Conservation (phyloP, 176 grass and related monocot genomes). For the Oryza brachyantha region DNA sequence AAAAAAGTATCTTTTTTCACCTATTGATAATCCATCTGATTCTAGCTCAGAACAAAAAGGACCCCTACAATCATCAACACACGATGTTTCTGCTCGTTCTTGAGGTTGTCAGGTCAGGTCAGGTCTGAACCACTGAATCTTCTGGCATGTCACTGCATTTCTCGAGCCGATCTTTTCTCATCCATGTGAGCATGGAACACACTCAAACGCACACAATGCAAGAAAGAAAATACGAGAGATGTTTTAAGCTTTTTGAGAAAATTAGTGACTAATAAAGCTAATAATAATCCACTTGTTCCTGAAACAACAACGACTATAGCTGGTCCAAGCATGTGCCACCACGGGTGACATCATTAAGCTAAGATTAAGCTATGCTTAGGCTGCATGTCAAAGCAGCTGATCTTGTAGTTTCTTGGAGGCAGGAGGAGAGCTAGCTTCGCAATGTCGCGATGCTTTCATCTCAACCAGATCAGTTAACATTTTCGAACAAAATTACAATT, state of each 20-base stretch:
- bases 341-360: neutral
- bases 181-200: neutral
- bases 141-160: neutral
- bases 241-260: neutral
- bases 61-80: neutral
- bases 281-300: neutral
- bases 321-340: neutral
- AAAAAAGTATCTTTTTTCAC: neutral
- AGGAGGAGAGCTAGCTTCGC: neutral
- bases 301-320: neutral
- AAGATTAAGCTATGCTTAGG: slow-evolving; percentile 15
- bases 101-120: too few relatives aligned
- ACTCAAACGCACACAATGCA: neutral
- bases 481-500: neutral
- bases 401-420: slow-evolving; percentile 26
- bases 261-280: neutral
- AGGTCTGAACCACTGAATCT: too few relatives aligned
- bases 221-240: too few relatives aligned
- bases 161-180: neutral
- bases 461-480: neutral
- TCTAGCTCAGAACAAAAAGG: neutral
- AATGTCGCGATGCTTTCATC: slow-evolving; percentile 12
- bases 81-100: neutral
- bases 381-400: slow-evolving; percentile 26
- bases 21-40: neutral